Percentiles rank a stretch among this genome's conserved stretches.
These are phyloP conservation scores for Vanrija sp. DNA, from an alignment of 1,284 basidiomycete genomes.

Conservation along the genomic window DNA sequence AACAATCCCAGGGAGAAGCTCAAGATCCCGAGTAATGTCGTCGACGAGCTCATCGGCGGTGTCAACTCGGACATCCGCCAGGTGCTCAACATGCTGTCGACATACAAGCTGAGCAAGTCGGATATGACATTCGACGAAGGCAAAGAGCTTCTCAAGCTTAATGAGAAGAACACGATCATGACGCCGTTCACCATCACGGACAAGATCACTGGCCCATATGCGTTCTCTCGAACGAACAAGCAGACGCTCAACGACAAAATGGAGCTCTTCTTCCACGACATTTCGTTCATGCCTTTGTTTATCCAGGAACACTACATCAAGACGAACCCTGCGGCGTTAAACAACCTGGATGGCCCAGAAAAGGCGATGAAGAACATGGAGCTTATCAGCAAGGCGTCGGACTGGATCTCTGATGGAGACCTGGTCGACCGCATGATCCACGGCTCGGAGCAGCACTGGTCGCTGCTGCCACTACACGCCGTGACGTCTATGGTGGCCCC, in stretches of 20 bases:
- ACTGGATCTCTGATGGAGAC: slow-evolving; percentile 91
- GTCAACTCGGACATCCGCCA: slow-evolving; percentile 94
- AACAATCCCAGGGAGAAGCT: slow-evolving; percentile 70
- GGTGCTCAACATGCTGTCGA: slow-evolving; percentile 96
- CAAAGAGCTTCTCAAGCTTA: slow-evolving; percentile 78
- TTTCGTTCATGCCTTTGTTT: slow-evolving; percentile 88
- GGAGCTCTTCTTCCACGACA: slow-evolving; percentile 95
- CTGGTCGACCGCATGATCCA: slow-evolving; percentile 93
- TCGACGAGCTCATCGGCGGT: slow-evolving; percentile 85
- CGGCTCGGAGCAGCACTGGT: slow-evolving; percentile 96
- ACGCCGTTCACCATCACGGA: slow-evolving; percentile 84
- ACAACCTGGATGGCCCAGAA: slow-evolving; percentile 60
- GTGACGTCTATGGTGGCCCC: slow-evolving; percentile 84
- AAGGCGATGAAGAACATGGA: slow-evolving; percentile 67
- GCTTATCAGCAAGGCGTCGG: slow-evolving; percentile 81
- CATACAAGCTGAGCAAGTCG: slow-evolving; percentile 78
- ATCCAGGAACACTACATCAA: slow-evolving; percentile 95
- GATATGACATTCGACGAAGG: slow-evolving; percentile 87
- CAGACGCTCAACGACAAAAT: slow-evolving; percentile 87
- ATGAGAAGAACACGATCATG: slow-evolving; percentile 88
- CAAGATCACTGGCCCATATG: slow-evolving; percentile 81
- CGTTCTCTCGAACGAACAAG: slow-evolving; percentile 75
- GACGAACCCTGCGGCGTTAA: slow-evolving; percentile 64
- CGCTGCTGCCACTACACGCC: slow-evolving; percentile 88
- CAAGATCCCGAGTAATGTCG: slow-evolving; percentile 81